Evolutionary conservation across 1,284 basidiomycete species (phyloP).

Genomic region (Ceratobasidium sp.): DNA sequence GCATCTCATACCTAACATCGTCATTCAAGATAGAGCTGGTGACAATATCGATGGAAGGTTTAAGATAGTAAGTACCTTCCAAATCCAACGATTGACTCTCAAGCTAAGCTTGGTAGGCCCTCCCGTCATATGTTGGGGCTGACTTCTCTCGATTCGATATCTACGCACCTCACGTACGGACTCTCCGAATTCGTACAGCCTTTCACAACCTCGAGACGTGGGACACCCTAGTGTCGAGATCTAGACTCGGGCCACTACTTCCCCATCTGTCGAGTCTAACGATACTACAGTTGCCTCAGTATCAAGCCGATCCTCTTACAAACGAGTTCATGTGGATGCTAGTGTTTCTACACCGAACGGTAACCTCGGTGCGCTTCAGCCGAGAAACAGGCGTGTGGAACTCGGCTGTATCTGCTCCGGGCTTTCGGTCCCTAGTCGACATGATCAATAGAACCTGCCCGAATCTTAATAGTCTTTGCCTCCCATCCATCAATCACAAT

Average conservation of each 20-base stretch:
- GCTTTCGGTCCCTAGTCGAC: too few relatives aligned
- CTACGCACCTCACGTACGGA: background rate
- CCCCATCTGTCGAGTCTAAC: background rate
- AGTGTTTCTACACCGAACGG: background rate
- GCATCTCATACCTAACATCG: background rate
- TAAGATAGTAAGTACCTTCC: background rate
- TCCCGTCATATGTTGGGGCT: background rate
- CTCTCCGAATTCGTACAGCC: background rate
- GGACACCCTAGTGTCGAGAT: background rate
- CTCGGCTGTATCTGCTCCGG: too few relatives aligned
- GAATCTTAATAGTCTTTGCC: background rate
- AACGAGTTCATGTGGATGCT: background rate
- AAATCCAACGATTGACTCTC: background rate
- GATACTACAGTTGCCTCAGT: background rate
- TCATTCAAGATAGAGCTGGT: background rate
- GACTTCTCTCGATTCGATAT: constrained; percentile 9
- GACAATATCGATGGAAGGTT: background rate
- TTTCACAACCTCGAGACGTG: background rate
- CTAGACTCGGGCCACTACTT: background rate
- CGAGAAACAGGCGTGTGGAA: background rate
- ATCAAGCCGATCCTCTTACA: background rate
- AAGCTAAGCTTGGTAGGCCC: background rate
- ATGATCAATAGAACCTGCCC: too few relatives aligned
- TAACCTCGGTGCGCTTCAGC: background rate
- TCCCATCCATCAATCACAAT: background rate